Base-by-base conservation (phyloP, 164 flowering plant genomes). In the Magnolia sinica region DNA sequence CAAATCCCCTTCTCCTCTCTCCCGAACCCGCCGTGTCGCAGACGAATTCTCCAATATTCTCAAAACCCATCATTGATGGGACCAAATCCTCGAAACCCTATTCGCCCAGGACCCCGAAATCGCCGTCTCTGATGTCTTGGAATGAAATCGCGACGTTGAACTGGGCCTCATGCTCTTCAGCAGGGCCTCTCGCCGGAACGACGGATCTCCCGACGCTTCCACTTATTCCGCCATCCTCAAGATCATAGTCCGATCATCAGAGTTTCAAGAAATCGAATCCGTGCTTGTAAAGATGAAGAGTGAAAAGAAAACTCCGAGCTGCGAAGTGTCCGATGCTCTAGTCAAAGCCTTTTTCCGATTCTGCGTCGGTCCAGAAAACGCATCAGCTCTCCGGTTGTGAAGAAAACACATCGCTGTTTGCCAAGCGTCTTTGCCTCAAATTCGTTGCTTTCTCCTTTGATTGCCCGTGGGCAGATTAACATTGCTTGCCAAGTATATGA, bases 401-500 rank as follows among this genome's bases (percentile, higher is more conserved):
- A 82, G 66, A 64, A 85, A 14, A 23, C 16, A 4, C 72, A 77
- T 71, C 50, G 71, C 69, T 67, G 75, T 74, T 76, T 87, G 37
- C 98, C 97, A 0, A 77, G 75, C 80, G 88, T 88, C 7, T 64
- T 83, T 29, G 87, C 93, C 7, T 90, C 89, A 69, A 94, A 94
- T 85, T 67, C 91, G 1, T 80, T 92, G 86, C 88, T 94, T 16
- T 59, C 81, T 79, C 86, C 67, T 18, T 83, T 92, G 23, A 81
- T 88, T 20, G 85, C 82, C 45, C 29, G 24, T 65, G 78, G 85
- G 58, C 74, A 76, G 29, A 14, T 81, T 76, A 87, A 79, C 1
- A 20, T 29, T 74, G 95, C 94, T 0, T 76, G 77, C 9, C 31
- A 79, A 64, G 29, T 27, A 27, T 27, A 27, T 27, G 29, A 27